A percentile compares a stretch with the other conserved stretches of the same genome.
These are phyloP conservation scores for Cyclotella atomus DNA, from an alignment of 108 stramenopile genomes.

Conservation along the genomic window DNA sequence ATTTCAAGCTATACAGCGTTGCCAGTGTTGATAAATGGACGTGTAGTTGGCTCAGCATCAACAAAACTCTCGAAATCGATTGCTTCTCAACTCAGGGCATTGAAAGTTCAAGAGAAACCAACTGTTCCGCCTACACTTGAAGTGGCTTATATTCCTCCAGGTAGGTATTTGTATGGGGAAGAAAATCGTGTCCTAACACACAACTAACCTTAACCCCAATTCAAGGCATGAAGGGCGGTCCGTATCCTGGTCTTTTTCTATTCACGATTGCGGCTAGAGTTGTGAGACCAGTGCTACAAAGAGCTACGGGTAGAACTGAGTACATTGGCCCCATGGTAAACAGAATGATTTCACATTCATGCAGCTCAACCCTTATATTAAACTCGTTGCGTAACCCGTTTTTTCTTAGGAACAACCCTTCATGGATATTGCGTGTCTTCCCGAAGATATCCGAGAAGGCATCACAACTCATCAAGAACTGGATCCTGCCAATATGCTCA, in stretches of 20 bases:
- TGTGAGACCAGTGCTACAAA: constrained; percentile 92
- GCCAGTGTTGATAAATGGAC: constrained; percentile 82
- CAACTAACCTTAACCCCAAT: background rate
- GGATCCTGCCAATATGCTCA: constrained; percentile 97
- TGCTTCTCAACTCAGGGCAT: constrained; percentile 61
- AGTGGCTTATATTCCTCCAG: constrained; percentile 78
- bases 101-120: constrained; percentile 74
- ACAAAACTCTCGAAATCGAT: constrained; percentile 68
- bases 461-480: constrained; percentile 95
- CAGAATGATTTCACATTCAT: no score
- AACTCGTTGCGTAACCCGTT: background rate
- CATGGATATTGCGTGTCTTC: constrained; percentile 95
- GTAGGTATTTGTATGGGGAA: constrained; percentile 16
- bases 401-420: constrained; percentile 87
- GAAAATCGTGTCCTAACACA: background rate
- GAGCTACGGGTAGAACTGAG: constrained; percentile 87
- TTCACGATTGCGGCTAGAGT: constrained; percentile 88
- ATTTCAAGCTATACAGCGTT: constrained; percentile 57
- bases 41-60: constrained; percentile 71
- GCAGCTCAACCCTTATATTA: no score
- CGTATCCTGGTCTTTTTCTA: constrained; percentile 94
- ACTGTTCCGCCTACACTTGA: constrained; percentile 73
- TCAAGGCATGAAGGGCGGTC: constrained; percentile 64
- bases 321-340: constrained; percentile 89
- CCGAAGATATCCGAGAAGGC: constrained; percentile 88